phyloP scores from a whole-genome alignment of 2,329 filamentous ascomycete genomes.

The Phialemoniopsis sp. region DNA sequence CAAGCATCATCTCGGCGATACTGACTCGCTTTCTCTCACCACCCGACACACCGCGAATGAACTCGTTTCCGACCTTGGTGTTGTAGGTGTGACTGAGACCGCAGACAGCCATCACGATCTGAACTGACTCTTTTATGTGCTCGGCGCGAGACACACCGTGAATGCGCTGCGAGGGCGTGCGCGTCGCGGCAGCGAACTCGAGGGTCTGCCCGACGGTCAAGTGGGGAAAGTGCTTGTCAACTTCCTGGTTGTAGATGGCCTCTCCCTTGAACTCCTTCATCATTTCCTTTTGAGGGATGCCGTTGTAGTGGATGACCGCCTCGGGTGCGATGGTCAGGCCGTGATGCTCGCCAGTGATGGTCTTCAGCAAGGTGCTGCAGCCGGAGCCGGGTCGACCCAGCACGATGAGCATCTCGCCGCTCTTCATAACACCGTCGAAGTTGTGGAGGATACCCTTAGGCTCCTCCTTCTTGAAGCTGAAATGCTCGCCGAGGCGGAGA shows the following conservation, averaged over 20 bases:
- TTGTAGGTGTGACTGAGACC: constrained; percentile 26
- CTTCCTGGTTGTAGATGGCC: constrained; percentile 72
- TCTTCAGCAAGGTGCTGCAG: constrained; percentile 61
- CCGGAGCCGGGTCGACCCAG: constrained; percentile 63
- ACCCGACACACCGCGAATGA: constrained; percentile 72
- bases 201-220: constrained; percentile 72
- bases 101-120: constrained; percentile 64
- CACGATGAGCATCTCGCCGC: constrained; percentile 65
- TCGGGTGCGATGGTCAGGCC: constrained; percentile 48
- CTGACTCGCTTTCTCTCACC: constrained; percentile 77
- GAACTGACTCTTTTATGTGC: constrained; percentile 57
- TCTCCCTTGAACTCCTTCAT: constrained; percentile 59
- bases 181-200: constrained; percentile 65
- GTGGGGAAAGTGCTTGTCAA: constrained; percentile 73
- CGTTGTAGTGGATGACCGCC: constrained; percentile 58
- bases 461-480: constrained; percentile 39
- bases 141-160: constrained; percentile 57
- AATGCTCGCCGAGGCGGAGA: constrained; percentile 50
- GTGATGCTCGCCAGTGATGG: constrained; percentile 55
- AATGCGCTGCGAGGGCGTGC: constrained; percentile 62
- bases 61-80: constrained; percentile 66
- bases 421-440: constrained; percentile 61
- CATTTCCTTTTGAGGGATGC: constrained; percentile 49
- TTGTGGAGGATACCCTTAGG: constrained; percentile 59
- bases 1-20: constrained; percentile 80